A percentile compares a stretch with the other conserved stretches of the same genome.
Conservation (phyloP, 805 yeast species). For the Schizosaccharomyces cryophilus region DNA sequence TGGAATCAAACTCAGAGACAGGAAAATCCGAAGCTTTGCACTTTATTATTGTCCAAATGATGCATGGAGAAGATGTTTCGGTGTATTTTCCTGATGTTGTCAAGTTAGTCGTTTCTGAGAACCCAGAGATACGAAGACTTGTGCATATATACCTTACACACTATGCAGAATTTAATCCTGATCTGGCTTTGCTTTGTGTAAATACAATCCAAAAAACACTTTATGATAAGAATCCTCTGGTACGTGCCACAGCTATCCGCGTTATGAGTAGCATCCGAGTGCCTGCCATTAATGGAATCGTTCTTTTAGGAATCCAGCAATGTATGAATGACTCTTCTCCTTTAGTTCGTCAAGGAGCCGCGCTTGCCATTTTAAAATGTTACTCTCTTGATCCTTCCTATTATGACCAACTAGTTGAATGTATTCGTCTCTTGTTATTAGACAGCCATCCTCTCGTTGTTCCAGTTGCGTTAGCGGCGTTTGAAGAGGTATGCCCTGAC, state of each 20-base stretch:
- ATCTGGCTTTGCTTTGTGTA: constrained; percentile 67
- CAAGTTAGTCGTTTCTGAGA: constrained; percentile 53
- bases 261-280: constrained; percentile 66
- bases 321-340: constrained; percentile 49
- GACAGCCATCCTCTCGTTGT: constrained; percentile 47
- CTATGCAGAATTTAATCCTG: constrained; percentile 66
- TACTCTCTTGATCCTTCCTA: constrained; percentile 21
- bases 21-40: neutral
- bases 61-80: constrained; percentile 19
- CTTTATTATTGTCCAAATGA: constrained; percentile 7
- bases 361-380: constrained; percentile 44
- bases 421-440: constrained; percentile 28
- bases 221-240: constrained; percentile 40
- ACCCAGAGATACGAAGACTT: constrained; percentile 41
- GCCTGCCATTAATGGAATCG: constrained; percentile 57
- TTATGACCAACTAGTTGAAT: constrained; percentile 24
- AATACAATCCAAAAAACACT: constrained; percentile 76
- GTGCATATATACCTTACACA: constrained; percentile 52
- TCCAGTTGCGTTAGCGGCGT: constrained; percentile 38
- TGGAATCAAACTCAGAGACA: neutral
- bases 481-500: constrained; percentile 28
- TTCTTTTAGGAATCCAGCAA: constrained; percentile 46
- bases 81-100: constrained; percentile 63
- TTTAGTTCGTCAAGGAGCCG: constrained; percentile 54
- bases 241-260: constrained; percentile 49